Base-by-base conservation (phyloP, 306 rosid species). In the Prosopis cineraria region DNA sequence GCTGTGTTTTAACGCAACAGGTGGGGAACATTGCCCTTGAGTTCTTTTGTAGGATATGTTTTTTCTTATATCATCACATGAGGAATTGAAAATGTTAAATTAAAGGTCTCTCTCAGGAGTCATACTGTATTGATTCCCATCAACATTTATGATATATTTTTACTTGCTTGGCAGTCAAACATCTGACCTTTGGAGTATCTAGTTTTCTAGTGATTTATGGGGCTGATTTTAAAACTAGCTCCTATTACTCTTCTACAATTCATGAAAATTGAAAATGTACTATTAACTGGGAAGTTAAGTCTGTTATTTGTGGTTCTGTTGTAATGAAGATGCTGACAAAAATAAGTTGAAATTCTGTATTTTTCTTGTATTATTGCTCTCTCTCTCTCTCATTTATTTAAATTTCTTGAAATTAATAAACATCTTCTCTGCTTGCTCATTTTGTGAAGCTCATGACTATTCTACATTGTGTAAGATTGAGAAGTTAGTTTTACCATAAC, bases 401-500 rank as follows among this genome's bases (percentile, higher is more conserved):
- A 34, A 22, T 77, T 40, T 72, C 66, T 73, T 77, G 30, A 68
- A 52, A 36, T 52, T 68, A 43, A 30, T 69, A 19, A 33, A 37
- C 14, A 76, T 34, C 2, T 63, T 77, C 69, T 47, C 33, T 33
- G 19, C 60, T 43, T 82, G 22, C 53, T 55, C 24, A 55, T 75
- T 45, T 69, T 41, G 48, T 29, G 2, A 25, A 67, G n/a, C 48
- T 68, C 45, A 7, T 47, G 68, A 47, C 68, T 56, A 20, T 29
- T 66, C 56, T 45, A 24, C 66, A 44, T 55, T 48, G 10, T 9
- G 58, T 24, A 52, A 34, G 76, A 50, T 44, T 55, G 50, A 68
- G 72, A 77, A 64, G 30, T 69, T 75, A 48, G 71, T 30, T 59
- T 59, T 45, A 72, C 68, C 30, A 40, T 79, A 34, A 74, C 67